Evolutionary conservation across 139 green algal species (phyloP), one percentile per base, ranked within the genome.

Genomic region (Tetratostichococcus sp.): DNA sequence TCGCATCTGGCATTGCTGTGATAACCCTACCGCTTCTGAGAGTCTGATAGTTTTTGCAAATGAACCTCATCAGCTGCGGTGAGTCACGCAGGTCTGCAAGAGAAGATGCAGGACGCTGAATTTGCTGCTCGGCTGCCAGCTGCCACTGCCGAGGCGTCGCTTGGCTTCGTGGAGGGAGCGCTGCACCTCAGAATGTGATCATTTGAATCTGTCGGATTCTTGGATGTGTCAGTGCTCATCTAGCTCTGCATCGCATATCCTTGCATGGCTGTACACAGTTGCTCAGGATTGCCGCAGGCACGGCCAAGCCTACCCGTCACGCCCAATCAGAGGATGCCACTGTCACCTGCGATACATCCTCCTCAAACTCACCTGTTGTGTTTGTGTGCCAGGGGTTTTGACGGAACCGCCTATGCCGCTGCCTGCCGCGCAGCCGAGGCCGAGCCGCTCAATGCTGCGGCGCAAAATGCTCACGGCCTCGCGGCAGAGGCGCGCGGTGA

Each of bases 371-470:
- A 14, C 39, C 39, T 50, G 39, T 14, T 50, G 39, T 50, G 39
- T 50, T 8, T 50, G 39, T 50, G 39, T 50, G 39, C 39, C 34
- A 69, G 73, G 1, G 71, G 39, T 0, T 43, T 57, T 28, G 65
- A 71, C 42, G 82, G 82, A 23, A 30, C 74, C 1, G 69, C 88
- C 22, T 78, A 88, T n/a, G 78, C 80, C 0, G 79, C 82, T 0
- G 86, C 86, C 11, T 34, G 30, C 67, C 87, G 89, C 75, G 72
- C 75, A 1, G 75, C 74, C 0, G 65, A 75, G 23, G 78, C 84
- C 66, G 79, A 89, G 73, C 91, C 91, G 1, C 85, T 89, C 72
- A 84, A 90, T 57, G 69, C 83, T 19, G 78, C 84, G 0, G 87
- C 87, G 0, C 76, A 86, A 68, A 84, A 88, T 57, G 67, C 78